Conservation (phyloP, 331 rosid species). For the Phaseolus coccineus region DNA sequence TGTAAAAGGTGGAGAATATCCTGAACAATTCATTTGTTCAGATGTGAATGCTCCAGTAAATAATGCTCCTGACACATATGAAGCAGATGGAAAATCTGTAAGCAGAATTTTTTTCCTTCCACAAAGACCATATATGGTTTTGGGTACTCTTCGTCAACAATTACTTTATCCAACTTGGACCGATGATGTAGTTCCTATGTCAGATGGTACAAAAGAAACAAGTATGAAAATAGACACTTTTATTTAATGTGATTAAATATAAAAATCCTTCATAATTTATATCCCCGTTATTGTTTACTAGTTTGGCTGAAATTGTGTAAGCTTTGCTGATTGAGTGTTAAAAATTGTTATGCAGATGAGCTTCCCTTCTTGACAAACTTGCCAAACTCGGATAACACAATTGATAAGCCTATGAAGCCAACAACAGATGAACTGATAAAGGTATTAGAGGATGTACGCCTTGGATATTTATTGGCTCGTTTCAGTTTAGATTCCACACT, state of each 20-base stretch:
- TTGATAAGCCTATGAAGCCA: slow-evolving; percentile 60
- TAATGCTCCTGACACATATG: slow-evolving; percentile 33
- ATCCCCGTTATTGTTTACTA: neutral
- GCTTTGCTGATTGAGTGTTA: slow-evolving; percentile 36
- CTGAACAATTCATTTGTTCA: slow-evolving; percentile 49
- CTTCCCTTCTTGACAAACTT: slow-evolving; percentile 71
- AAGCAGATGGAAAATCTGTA: slow-evolving; percentile 46
- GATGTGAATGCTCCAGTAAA: slow-evolving; percentile 45
- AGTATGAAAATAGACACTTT: slow-evolving; percentile 44
- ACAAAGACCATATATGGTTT: slow-evolving; percentile 95
- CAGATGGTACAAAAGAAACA: slow-evolving; percentile 45
- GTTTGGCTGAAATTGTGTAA: slow-evolving; percentile 3
- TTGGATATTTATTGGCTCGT: slow-evolving; percentile 78
- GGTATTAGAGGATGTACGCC: slow-evolving; percentile 81
- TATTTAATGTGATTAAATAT: slow-evolving; percentile 1
- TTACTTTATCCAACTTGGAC: slow-evolving; percentile 92
- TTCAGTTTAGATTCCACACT: slow-evolving; percentile 72
- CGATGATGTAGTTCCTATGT: slow-evolving; percentile 51
- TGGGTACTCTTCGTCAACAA: slow-evolving; percentile 94
- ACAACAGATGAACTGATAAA: slow-evolving; percentile 68
- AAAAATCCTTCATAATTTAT: neutral
- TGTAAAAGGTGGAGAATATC: slow-evolving; percentile 53
- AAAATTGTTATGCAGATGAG: slow-evolving; percentile 55
- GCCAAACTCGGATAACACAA: slow-evolving; percentile 46
- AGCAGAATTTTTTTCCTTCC: slow-evolving; percentile 84